Percentiles rank a stretch among this genome's conserved stretches.
phyloP scores from a whole-genome alignment of 2,329 filamentous ascomycete genomes.

The Akanthomyces muscarius region DNA sequence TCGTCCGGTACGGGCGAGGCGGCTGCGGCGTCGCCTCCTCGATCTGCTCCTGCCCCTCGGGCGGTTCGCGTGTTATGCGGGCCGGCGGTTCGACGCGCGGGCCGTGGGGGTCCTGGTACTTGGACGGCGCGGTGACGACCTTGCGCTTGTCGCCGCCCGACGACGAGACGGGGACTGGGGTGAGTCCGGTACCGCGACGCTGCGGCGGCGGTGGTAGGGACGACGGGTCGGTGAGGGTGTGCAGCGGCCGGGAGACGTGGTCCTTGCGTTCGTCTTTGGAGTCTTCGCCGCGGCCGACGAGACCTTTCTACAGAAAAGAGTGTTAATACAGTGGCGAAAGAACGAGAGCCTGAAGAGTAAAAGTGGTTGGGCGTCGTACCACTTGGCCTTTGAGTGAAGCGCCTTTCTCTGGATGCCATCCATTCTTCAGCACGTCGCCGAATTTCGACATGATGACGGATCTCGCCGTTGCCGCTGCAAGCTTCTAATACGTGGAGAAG shows the following conservation, averaged over 20 bases:
- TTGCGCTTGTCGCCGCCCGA: slow-evolving; percentile 22
- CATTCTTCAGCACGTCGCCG: slow-evolving; percentile 47
- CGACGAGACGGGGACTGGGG: slow-evolving; percentile 23
- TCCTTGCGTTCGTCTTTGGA: slow-evolving; percentile 28
- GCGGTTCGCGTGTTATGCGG: slow-evolving; percentile 14
- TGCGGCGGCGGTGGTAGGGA: slow-evolving; percentile 80
- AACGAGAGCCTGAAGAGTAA: background rate
- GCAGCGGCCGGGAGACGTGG: slow-evolving; percentile 56
- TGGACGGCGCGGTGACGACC: slow-evolving; percentile 31
- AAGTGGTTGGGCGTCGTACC: slow-evolving; percentile 33
- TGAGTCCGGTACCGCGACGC: slow-evolving; percentile 40
- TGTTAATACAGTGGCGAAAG: slow-evolving; percentile 1
- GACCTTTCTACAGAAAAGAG: slow-evolving; percentile 37
- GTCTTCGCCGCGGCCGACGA: slow-evolving; percentile 40
- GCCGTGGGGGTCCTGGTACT: slow-evolving; percentile 30
- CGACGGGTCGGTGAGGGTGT: slow-evolving; percentile 68
- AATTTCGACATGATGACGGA: slow-evolving; percentile 37
- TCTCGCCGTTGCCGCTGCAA: slow-evolving; percentile 22
- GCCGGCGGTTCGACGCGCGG: slow-evolving; percentile 20
- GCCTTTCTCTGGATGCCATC: slow-evolving; percentile 50
- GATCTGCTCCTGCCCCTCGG: slow-evolving; percentile 13
- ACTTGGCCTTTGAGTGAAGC: slow-evolving; percentile 41
- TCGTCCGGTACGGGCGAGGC: slow-evolving; percentile 61
- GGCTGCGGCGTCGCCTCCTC: slow-evolving; percentile 34
- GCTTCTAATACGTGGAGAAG: background rate